Evolutionary conservation across 371 early-diverging fungal genomes (phyloP), one percentile per base, ranked within the genome.

Genomic region (Circinella minor): DNA sequence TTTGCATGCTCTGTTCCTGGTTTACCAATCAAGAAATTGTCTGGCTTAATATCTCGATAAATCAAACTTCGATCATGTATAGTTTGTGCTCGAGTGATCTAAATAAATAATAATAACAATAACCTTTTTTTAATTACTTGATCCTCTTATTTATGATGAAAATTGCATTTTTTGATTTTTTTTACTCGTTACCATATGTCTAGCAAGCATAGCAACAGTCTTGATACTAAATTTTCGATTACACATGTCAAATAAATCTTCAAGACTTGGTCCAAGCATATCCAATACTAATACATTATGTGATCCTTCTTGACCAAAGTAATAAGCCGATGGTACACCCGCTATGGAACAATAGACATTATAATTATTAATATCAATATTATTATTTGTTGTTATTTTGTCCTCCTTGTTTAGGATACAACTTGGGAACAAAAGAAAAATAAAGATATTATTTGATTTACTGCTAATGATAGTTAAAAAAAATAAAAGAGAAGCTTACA

Each of bases 1-100:
- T 87, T 85, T 9, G 88, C 86, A 69, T 85, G 82, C 34, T 89
- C 86, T 61, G 88, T 85, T 63, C 87, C 80, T 14, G 93, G 89
- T 43, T 92, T 82, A 60, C 97, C 96, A 71, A 96, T 91, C 48
- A 97, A 81, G 79, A 99, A 99, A 86, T 99, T 99, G 82, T 99
- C 99, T 34, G 99, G 99, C 80, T 99, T 99, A 74, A 99, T 99
- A 81, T 99, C 99, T 67, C 99, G 90, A 81, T 99, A 99, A 63
- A 99, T 95, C 72, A 98, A 83, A 77, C 96, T 95, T 80, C 93
- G 91, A 73, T 98, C 96, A 79, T 99, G 99, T 63, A 99, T 91
- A 17, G 91, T 89, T 86, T 99, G 99, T 36, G 99, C 92, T 62
- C 39, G 27, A 36, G 46, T 38, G 34, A 67, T 18, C 36, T 57